Evolutionary conservation across 176 grass and related monocot species (phyloP), one percentile per base, ranked within the genome.

Genomic region (Cenchrus americanus): DNA sequence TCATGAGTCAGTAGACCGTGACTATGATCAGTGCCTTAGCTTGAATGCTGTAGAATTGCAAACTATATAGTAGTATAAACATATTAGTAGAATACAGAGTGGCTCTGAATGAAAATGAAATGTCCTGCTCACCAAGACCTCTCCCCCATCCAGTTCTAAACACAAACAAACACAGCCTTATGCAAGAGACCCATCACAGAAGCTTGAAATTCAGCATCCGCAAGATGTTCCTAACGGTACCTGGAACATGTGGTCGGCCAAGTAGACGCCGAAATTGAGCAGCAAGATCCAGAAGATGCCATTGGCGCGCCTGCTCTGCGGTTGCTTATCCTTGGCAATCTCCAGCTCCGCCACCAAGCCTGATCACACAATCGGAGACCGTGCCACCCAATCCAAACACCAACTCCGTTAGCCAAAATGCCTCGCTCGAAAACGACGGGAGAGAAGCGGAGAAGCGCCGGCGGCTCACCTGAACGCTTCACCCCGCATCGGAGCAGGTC

Each of bases 241-340:
- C 91, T 92, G 86, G 64, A 99, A 84, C 76, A 94, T 26, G 75
- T 99, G 96, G 88, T 99, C 93, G 14, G 96, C 93, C 60, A 99
- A 75, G 58, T 99, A 99, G 84, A 94, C 21, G 19, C 91, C 91
- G 26, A 99, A 87, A 87, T 96, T 99, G 84, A 99, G 93, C 61
- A 96, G 89, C 72, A 99, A 81, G 87, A 99, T 96, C 96, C 96
- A 96, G 85, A 96, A 99, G 77, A 99, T 83, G 49, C 93, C 96
- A 86, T 90, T 96, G 4, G 78, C 69, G 42, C 91, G 83, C 23
- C 74, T 86, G 22, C 82, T 75, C 64, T 62, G 90, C 73, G 57
- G 84, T 48, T 80, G 81, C 80, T 83, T 94, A 47, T 87, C 91
- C 79, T 85, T 94, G 55, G 93, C 91, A 41, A 99, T 86, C 91